phyloP scores from a whole-genome alignment of 768 basidiomycete genomes.

The Gymnopilus dilepis region DNA sequence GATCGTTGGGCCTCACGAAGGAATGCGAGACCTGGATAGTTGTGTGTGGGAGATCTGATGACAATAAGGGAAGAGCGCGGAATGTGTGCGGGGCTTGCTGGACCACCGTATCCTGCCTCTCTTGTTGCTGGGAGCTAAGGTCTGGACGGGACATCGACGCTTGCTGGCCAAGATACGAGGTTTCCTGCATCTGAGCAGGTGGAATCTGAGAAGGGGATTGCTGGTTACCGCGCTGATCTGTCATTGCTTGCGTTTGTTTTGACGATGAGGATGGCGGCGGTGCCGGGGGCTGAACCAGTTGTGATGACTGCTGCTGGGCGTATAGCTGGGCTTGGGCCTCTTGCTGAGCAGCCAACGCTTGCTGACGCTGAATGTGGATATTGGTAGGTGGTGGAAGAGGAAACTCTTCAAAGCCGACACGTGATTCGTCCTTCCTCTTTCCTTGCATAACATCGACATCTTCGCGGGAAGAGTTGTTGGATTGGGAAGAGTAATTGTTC shows the following conservation, averaged over 20 bases:
- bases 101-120: slow-evolving; percentile 27
- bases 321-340: slow-evolving; percentile 23
- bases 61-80: slow-evolving; percentile 74
- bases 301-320: slow-evolving; percentile 13
- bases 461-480: slow-evolving; percentile 22
- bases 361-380: slow-evolving; percentile 31
- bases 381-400: slow-evolving; percentile 50
- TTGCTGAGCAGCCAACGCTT: slow-evolving; percentile 28
- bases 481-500: slow-evolving; percentile 28
- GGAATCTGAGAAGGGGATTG: slow-evolving; percentile 21
- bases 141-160: slow-evolving; percentile 17
- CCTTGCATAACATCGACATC: slow-evolving; percentile 24
- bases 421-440: slow-evolving; percentile 38
- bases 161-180: slow-evolving; percentile 17
- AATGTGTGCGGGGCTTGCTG: slow-evolving; percentile 51
- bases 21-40: slow-evolving; percentile 76
- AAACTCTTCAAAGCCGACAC: slow-evolving; percentile 55
- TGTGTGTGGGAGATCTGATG: slow-evolving; percentile 76
- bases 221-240: slow-evolving; percentile 23
- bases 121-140: slow-evolving; percentile 24
- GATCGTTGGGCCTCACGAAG: slow-evolving; percentile 86
- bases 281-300: slow-evolving; percentile 19
- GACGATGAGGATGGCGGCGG: slow-evolving; percentile 20
- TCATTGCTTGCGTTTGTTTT: slow-evolving; percentile 30
- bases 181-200: slow-evolving; percentile 23